Base-by-base conservation (phyloP, 2,329 filamentous ascomycete genomes). In the Fusarium transvaalense region DNA sequence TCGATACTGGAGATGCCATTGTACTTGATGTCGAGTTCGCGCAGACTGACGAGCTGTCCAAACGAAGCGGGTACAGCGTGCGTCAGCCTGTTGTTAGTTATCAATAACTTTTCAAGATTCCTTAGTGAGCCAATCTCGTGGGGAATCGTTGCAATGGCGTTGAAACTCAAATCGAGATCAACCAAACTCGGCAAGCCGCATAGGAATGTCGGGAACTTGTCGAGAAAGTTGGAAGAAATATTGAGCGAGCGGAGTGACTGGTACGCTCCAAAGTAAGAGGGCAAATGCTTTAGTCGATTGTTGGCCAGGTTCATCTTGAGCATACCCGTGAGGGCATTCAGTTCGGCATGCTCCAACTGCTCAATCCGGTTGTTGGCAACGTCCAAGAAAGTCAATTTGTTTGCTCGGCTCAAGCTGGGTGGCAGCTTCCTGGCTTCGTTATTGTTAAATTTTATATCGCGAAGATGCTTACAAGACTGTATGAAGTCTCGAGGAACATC, bases 401-500 rank as follows among this genome's bases (percentile, higher is more conserved):
- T 89, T 27, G 96, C 95, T 71, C 94, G 85, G 68, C 92, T 90
- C 54, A 99, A 85, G 77, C 94, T 97, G 9, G 90, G 86, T 6
- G 96, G 96, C 25, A 99, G 82, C 74, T 91, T 91, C 78, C 92
- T 90, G 4, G 94, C 93, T 78, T 99, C 96, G 74, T 98, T 98
- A 76, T 94, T 95, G 72, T 92, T 94, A 79, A 92, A 99, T 76
- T 97, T 97, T 84, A 99, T 96, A 78, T 99, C 96, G 51, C 95
- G 89, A 21, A 99, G 83, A 75, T 95, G 94, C 71, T 91, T 89
- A 80, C 96, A 99, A 29, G 93, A 92, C 77, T 97, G 93, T 56
- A 99, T 94, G 76, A 99, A 99, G 78, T 99, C 96, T 75, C 94
- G 93, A 0, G 96, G 96, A 15, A 99, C 90, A 73, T 97, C 93